Evolutionary conservation across 2,329 filamentous ascomycete species (phyloP), one percentile per base, ranked within the genome.

Genomic region (Sarocladium strictum): DNA sequence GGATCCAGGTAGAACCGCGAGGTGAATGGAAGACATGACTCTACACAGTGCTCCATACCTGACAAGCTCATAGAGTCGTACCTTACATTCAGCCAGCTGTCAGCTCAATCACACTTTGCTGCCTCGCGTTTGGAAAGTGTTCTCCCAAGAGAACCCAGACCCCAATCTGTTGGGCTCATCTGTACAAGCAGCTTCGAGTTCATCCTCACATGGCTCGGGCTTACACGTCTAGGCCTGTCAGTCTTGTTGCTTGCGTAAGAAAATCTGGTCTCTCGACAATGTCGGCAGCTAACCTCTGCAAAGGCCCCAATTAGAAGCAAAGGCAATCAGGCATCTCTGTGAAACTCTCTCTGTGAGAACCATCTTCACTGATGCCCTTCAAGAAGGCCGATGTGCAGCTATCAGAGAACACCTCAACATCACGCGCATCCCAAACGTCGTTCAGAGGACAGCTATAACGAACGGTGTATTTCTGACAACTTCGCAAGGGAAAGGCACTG

Each of bases 111-210:
- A 0, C 59, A 62, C 19, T 35, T 62, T 11, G 67, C 74, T 5
- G 73, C 75, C 0, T 23, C n/a, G 5, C 33, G 54, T 9, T 32
- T 71, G 9, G 5, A 3, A 17, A 14, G 35, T 10, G 11, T 24
- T 15, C 19, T 32, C 4, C n/a, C 40, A 12, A 4, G 11, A 45
- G 7, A 37, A 26, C 11, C 10, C n/a, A 15, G 17, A 17, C 19
- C 5, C 21, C 3, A 35, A 15, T 54, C 45, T 1, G 54, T 83
- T 2, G 83, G 76, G 0, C 62, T 87, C 10, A 64, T 87, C 0
- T 79, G 77, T 56, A 71, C 76, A 0, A 86, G 81, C 60, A 80
- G 76, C 0, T 63, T 76, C 0, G 74, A 79, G 10, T 84, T 87
- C 54, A 67, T 86, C 0, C 72, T 84, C 52, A 74, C 76, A 0